Evolutionary conservation across 352 stramenopile genomes (phyloP), one percentile per base, ranked within the genome.

Genomic region (Stramenopiles sp.): DNA sequence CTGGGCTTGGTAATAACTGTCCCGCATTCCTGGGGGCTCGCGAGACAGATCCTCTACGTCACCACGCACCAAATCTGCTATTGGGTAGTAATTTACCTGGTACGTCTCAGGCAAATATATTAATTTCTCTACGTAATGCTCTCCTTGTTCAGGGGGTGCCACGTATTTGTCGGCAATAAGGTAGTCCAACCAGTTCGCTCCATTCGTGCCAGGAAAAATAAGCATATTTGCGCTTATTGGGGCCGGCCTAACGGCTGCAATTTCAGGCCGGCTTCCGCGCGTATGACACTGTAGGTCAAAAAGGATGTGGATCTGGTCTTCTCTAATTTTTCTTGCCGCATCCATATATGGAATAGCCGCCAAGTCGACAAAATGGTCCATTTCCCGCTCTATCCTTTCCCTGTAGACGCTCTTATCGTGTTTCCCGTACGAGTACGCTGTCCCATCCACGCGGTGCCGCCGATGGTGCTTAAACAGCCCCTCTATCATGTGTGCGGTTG

Each of bases 201-300:
- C 93, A 39, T 89, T 90, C 0, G 92, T 97, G 27, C 92, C 92
- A 0, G 93, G 92, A 83, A 90, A 97, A 0, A 92, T 93, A 0
- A 97, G 82, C 80, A 96, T 97, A 44, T 93, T 96, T 32, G 96
- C 88, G 1, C 91, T 78, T 0, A 95, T 85, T 0, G 81, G 85
- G 25, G 85, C 91, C 0, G 88, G 91, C 0, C 85, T 83, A n/a
- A 92, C 83, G 0, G 90, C 86, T 14, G 83, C 86, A 86, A 67
- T 81, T n/a, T 76, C 81, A 55, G 89, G 71, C 44, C 92, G 86
- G 0, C 89, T 88, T 0, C 92, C 91, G 30, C 90, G 91, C 0
- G 93, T 97, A 82, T 95, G 91, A 0, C 85, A 90, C 91, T 96
- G 97, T 76, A 97, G 88, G 75, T 97, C 92, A 0, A 97, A 84